These are phyloP conservation scores for Corylus avellana DNA, from an alignment of 306 rosid species.

Conservation along the genomic window DNA sequence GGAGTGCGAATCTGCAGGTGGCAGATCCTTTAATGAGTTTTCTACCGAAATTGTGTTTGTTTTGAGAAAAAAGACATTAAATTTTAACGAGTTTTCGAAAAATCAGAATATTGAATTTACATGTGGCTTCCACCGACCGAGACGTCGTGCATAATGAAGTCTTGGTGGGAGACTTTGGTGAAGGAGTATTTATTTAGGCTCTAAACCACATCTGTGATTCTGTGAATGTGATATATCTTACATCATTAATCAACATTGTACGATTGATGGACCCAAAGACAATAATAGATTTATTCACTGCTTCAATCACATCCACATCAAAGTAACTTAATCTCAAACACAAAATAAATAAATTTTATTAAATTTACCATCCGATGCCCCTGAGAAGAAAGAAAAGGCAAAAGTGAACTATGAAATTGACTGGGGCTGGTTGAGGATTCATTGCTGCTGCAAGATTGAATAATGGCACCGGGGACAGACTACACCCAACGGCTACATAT, in stretches of 20 bases:
- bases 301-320: not conserved
- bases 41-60: no score
- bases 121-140: slow-evolving; percentile 10
- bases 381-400: slow-evolving; percentile 2
- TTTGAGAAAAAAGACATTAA: not conserved
- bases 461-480: not conserved
- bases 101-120: not conserved
- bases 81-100: not conserved
- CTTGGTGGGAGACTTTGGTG: slow-evolving; percentile 39
- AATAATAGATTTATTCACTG: not conserved
- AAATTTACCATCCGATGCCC: not conserved
- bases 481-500: not conserved
- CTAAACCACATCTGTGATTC: not conserved
- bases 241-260: not conserved
- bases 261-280: not conserved
- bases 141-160: slow-evolving; percentile 30
- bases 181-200: slow-evolving; percentile 39
- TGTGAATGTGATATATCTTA: not conserved
- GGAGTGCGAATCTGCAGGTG: no score
- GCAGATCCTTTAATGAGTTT: no score
- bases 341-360: not conserved
- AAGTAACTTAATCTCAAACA: not conserved
- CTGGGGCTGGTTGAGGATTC: slow-evolving; percentile 21
- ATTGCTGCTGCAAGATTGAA: slow-evolving; percentile 15
- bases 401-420: slow-evolving; percentile 6